Evolutionary conservation across 176 grass and related monocot species (phyloP).

Genomic region (Dactylis glomerata): DNA sequence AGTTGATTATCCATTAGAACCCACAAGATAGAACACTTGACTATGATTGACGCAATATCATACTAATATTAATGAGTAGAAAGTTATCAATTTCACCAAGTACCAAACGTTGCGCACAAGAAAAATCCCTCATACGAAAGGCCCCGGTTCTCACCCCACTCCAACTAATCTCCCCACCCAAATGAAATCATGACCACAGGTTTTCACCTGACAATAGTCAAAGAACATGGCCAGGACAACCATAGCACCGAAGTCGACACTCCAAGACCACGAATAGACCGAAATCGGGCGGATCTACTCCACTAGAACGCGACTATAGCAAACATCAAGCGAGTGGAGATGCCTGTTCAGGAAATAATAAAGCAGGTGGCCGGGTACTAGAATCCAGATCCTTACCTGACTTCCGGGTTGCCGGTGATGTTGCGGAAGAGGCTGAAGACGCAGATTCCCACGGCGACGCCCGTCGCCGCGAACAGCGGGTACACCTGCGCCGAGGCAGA

Average conservation of each 20-base stretch:
- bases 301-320: no score
- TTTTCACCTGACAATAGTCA: not conserved
- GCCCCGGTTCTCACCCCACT: not conserved
- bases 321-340: no score
- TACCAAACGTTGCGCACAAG: no score
- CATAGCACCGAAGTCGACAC: not conserved
- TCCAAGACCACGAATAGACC: not conserved
- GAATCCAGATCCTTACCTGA: constrained; percentile 45
- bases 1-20: not conserved
- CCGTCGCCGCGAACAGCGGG: constrained; percentile 82
- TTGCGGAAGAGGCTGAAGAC: constrained; percentile 59
- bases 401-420: constrained; percentile 83
- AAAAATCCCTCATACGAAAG: not conserved
- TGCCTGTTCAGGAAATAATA: no score
- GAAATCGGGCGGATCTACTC: constrained; percentile 24
- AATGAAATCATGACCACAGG: not conserved
- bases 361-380: not conserved
- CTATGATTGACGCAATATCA: not conserved
- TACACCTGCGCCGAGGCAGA: constrained; percentile 51
- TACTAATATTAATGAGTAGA: not conserved
- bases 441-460: constrained; percentile 68
- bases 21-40: not conserved
- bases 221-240: not conserved
- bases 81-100: not conserved
- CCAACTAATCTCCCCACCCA: not conserved